Evolutionary conservation across 2,329 filamentous ascomycete genomes (phyloP).

Genomic region (Penicillium freii): DNA sequence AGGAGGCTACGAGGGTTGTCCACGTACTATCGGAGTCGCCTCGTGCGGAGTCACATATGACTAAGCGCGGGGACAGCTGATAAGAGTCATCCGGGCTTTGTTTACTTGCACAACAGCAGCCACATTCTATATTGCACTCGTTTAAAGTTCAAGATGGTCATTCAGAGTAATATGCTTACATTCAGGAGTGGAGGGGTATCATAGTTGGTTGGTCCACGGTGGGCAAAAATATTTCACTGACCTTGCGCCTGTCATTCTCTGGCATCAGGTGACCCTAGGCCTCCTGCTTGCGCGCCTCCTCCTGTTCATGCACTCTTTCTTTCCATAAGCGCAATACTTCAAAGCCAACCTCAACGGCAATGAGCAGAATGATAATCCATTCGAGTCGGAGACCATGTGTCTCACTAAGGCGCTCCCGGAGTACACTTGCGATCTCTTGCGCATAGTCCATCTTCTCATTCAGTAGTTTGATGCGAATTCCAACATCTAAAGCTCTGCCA

Average conservation of each 20-base stretch:
- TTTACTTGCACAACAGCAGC: background rate
- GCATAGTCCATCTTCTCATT: constrained; percentile 99
- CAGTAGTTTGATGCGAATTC: constrained; percentile 81
- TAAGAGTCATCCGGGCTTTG: background rate
- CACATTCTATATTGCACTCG: background rate
- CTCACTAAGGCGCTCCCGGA: constrained; percentile 85
- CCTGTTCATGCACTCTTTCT: constrained; percentile 52
- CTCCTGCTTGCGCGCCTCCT: constrained; percentile 14
- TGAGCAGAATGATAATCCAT: constrained; percentile 93
- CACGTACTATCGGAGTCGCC: background rate
- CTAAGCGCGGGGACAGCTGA: constrained; percentile 8
- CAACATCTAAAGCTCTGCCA: constrained; percentile 83
- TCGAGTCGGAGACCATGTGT: constrained; percentile 84
- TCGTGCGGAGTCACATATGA: constrained; percentile 6
- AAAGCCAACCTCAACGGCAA: constrained; percentile 87
- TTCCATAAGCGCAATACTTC: constrained; percentile 73
- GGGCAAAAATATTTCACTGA: background rate
- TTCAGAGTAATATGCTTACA: background rate
- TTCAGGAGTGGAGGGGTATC: constrained; percentile 19
- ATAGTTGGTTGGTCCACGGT: constrained; percentile 6
- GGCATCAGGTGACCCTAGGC: background rate
- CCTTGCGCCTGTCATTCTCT: background rate
- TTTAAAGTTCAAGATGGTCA: background rate
- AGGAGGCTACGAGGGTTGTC: background rate
- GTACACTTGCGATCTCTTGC: constrained; percentile 85